A percentile compares a stretch with the other conserved stretches of the same genome.
These are phyloP conservation scores for Ormosia semicastrata DNA, from an alignment of 306 rosid genomes.

Conservation along the genomic window DNA sequence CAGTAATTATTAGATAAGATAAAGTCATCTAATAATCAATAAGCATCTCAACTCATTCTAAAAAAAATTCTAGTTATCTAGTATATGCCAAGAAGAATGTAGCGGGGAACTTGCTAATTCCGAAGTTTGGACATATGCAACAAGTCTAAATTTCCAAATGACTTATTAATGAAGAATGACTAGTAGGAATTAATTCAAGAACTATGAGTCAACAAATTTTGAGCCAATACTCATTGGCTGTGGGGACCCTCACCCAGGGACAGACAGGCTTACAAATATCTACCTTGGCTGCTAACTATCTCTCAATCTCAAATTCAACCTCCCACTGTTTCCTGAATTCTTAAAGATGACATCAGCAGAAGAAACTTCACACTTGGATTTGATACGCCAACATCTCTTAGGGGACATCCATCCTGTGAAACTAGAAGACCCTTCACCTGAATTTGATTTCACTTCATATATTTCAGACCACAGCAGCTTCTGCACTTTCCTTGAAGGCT, in stretches of 20 bases:
- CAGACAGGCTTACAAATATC: neutral
- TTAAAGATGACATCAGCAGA: slow-evolving; percentile 32
- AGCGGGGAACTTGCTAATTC: too few species aligned
- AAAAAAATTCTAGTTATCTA: too few species aligned
- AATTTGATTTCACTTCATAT: slow-evolving; percentile 41
- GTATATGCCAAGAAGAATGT: too few species aligned
- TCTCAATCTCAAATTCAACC: neutral
- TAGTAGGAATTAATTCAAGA: too few species aligned
- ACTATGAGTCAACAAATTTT: too few species aligned
- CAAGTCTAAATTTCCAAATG: too few species aligned
- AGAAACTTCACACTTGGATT: slow-evolving; percentile 54
- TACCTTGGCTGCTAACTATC: neutral
- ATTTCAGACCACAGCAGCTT: slow-evolving; percentile 8
- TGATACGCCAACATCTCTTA: slow-evolving; percentile 61
- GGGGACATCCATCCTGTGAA: slow-evolving; percentile 56
- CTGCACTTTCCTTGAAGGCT: slow-evolving; percentile 14
- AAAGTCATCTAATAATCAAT: too few species aligned
- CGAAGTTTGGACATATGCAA: too few species aligned
- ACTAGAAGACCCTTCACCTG: slow-evolving; percentile 41
- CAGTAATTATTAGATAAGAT: too few species aligned
- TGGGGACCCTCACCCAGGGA: neutral
- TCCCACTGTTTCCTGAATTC: neutral
- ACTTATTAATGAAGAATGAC: too few species aligned
- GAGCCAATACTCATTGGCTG: neutral
- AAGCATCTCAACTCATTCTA: too few species aligned